These are phyloP conservation scores for Candida railenensis DNA, from an alignment of 805 yeast genomes.

Conservation along the genomic window DNA sequence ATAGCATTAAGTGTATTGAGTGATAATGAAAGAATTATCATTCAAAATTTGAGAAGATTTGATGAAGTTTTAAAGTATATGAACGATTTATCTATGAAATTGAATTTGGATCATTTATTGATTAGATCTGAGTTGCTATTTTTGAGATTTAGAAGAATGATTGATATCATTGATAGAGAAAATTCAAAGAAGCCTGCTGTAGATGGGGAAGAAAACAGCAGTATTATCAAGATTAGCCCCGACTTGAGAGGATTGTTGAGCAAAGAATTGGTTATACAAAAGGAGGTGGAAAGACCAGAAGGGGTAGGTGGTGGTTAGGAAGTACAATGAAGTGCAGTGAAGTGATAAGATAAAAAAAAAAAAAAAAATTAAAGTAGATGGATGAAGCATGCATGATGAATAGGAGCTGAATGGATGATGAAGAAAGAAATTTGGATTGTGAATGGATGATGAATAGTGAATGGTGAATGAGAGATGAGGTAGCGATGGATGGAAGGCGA, in stretches of 20 bases:
- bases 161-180: conserved; percentile 71
- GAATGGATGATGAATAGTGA: background rate
- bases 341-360: no score
- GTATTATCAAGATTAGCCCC: conserved; percentile 31
- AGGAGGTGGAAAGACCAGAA: conserved; percentile 50
- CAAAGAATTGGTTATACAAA: conserved; percentile 60
- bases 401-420: no score
- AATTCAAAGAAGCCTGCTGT: conserved; percentile 21
- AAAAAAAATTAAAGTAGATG: no score
- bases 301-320: conserved; percentile 48
- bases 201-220: conserved; percentile 8
- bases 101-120: conserved; percentile 73
- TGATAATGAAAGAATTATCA: conserved; percentile 76
- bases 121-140: conserved; percentile 85
- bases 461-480: background rate
- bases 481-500: no score
- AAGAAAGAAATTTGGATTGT: no score
- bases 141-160: conserved; percentile 74
- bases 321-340: no score
- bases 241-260: conserved; percentile 62
- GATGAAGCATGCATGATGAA: no score
- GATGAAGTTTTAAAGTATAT: conserved; percentile 92
- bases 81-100: conserved; percentile 80
- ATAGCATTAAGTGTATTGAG: conserved; percentile 87
- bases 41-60: conserved; percentile 70